Conservation (phyloP, 192 early-diverging fungal genomes). For the Coemansia sp. region DNA sequence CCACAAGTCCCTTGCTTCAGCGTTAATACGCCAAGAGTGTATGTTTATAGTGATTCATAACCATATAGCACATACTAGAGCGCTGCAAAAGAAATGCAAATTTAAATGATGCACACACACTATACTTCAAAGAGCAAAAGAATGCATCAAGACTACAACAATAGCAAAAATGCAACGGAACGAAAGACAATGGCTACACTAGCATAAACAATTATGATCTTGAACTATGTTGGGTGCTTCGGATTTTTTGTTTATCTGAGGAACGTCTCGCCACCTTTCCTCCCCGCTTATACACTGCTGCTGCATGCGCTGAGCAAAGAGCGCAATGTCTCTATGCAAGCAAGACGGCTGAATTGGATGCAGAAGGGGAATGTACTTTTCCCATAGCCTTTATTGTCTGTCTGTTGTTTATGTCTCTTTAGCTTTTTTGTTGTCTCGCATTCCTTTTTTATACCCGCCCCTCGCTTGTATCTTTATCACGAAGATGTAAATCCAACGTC, state of each 20-base stretch:
- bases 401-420: not conserved
- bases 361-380: not conserved
- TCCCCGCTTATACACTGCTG: not conserved
- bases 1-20: not conserved
- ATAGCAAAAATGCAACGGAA: not conserved
- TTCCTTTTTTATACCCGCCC: not conserved
- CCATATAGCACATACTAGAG: not conserved
- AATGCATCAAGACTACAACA: not conserved
- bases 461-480: not conserved
- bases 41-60: not conserved
- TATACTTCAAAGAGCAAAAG: not conserved
- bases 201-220: slow-evolving; percentile 1
- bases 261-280: not conserved
- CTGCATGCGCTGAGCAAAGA: not conserved
- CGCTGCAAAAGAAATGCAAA: not conserved
- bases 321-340: slow-evolving; percentile 2
- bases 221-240: not conserved
- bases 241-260: not conserved
- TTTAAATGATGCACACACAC: not conserved
- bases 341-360: slow-evolving; percentile 5
- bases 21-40: not conserved
- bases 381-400: not conserved
- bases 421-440: not conserved
- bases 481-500: not conserved
- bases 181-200: not conserved